These are phyloP conservation scores for Petrea volubilis DNA, from an alignment of 257 asterid species.

Conservation along the genomic window DNA sequence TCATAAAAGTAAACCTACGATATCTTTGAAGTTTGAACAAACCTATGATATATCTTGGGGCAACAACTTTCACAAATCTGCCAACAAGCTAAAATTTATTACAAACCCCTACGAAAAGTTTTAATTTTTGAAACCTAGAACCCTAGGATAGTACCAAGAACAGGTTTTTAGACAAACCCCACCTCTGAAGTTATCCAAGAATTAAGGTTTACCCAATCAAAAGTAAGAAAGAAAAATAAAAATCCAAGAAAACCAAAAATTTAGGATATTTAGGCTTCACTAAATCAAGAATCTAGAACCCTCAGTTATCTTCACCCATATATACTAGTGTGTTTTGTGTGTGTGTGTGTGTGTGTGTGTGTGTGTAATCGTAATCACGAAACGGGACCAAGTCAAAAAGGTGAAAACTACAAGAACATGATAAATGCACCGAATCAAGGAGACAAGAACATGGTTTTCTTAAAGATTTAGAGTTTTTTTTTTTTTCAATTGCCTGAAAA, in stretches of 20 bases:
- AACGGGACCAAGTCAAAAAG: background rate
- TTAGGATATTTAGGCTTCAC: background rate
- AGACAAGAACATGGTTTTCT: background rate
- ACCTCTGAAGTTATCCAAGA: slow-evolving; percentile 17
- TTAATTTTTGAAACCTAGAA: slow-evolving; percentile 6
- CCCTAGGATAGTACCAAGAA: slow-evolving; percentile 16
- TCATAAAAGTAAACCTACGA: background rate
- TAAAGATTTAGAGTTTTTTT: background rate
- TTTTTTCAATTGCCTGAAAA: background rate
- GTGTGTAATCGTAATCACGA: background rate
- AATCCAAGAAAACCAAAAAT: slow-evolving; percentile 11
- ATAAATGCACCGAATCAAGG: background rate
- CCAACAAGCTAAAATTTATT: background rate
- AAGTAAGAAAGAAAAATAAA: background rate
- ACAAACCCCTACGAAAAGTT: background rate
- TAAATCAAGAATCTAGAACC: slow-evolving; percentile 14
- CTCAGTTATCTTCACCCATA: background rate
- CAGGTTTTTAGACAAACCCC: slow-evolving; percentile 18
- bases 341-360: no score
- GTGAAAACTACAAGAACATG: slow-evolving; percentile 1
- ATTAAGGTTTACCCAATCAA: background rate
- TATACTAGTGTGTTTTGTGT: no score
- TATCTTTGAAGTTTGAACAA: no score
- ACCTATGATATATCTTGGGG: background rate
- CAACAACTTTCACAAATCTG: background rate